These are phyloP conservation scores for Schizopora paradoxa DNA, from an alignment of 1,284 basidiomycete genomes.

Conservation along the genomic window DNA sequence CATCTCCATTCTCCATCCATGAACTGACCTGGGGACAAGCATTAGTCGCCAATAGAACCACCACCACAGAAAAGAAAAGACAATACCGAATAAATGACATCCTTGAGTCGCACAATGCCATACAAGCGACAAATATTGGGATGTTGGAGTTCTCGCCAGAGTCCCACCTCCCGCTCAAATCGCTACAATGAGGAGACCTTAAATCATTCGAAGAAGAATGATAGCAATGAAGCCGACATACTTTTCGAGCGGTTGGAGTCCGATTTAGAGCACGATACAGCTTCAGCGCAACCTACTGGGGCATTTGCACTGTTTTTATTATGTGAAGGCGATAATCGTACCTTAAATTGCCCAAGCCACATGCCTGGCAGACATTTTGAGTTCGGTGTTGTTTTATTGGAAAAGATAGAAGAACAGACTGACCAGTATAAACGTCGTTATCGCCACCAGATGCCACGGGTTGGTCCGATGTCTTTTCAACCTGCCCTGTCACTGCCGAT, in stretches of 20 bases:
- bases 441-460: slow-evolving; percentile 32
- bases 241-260: slow-evolving; percentile 30
- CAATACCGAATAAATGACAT: slow-evolving; percentile 33
- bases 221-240: slow-evolving; percentile 14
- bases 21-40: slow-evolving; percentile 34
- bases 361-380: slow-evolving; percentile 25
- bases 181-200: slow-evolving; percentile 23
- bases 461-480: slow-evolving; percentile 28
- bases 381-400: too few relatives aligned
- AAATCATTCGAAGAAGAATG: not conserved
- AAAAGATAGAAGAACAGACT: slow-evolving; percentile 8
- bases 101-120: slow-evolving; percentile 33
- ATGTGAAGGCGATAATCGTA: not conserved
- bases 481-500: slow-evolving; percentile 38
- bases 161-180: slow-evolving; percentile 37
- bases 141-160: slow-evolving; percentile 39
- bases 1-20: slow-evolving; percentile 40
- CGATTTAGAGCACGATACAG: slow-evolving; percentile 30
- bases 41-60: slow-evolving; percentile 14
- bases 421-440: slow-evolving; percentile 37
- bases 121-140: slow-evolving; percentile 37
- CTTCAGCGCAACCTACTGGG: slow-evolving; percentile 30
- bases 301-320: not conserved
- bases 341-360: slow-evolving; percentile 35
- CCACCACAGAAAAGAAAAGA: slow-evolving; percentile 31